Evolutionary conservation across 2,329 filamentous ascomycete species (phyloP), one percentile per base, ranked within the genome.

Genomic region (Ophiostoma australiae): DNA sequence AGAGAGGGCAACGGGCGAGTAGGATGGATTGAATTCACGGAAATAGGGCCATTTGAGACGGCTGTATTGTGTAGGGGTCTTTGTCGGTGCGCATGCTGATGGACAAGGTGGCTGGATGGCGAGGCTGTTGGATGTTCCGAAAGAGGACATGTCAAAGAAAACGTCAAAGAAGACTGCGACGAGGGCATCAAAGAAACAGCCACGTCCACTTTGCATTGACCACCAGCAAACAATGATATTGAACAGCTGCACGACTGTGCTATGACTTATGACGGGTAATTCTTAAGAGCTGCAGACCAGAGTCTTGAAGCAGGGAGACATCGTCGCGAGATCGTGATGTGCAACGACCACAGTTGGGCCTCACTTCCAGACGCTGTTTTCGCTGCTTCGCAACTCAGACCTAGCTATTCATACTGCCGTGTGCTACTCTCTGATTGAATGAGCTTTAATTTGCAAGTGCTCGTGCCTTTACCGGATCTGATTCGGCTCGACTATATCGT

Each of bases 61-160:
- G 23, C 4, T 31, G 39, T 39, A 67, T 67, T 48, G 66, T 67
- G 20, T 7, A 13, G 37, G 13, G 20, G 39, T 67, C n/a, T 41
- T 48, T 66, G 63, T 66, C 7, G 17, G 27, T 31, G 27, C 31
- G 27, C 20, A 10, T 15, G 63, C 13, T 3, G 15, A 20, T 7
- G 7, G 44, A 48, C 15, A 20, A 23, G 17, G 7, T 41, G 63
- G 63, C 63, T 23, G 20, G 63, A 35, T 13, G 23, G n/a, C 27
- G 63, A 67, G 37, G 66, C 23, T 67, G 66, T 67, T 48, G 39
- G 37, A 17, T 31, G 37, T 67, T 67, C 66, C 66, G 66, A 48
- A 67, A 44, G n/a, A n/a, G 66, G 66, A 48, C 31, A 48, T 67
- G 35, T 67, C 63, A 67, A 67, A 67, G 63, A 66, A 66, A 66